Conservation (phyloP, 139 green algal species). For the Spirogloea muscicola region DNA sequence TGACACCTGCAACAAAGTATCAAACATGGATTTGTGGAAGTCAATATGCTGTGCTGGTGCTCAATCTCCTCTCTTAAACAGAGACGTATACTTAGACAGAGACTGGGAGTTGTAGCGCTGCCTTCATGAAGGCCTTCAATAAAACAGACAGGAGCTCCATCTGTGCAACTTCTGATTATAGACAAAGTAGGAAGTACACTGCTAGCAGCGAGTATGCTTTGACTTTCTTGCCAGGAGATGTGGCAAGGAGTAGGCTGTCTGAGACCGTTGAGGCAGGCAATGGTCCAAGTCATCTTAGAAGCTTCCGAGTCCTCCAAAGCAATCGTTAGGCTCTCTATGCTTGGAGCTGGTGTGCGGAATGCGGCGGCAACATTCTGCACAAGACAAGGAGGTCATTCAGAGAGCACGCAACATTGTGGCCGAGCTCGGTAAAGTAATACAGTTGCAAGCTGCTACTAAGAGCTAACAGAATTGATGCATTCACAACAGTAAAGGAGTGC, state of each 20-base stretch:
- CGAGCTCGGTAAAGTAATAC: background rate
- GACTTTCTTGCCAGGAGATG: background rate
- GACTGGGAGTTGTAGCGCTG: no score
- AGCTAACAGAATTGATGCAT: background rate
- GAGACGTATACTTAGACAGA: background rate
- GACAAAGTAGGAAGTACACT: no score
- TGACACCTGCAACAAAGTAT: slow-evolving; percentile 34
- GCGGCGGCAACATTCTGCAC: slow-evolving; percentile 27
- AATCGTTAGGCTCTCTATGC: slow-evolving; percentile 32
- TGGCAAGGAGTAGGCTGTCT: background rate
- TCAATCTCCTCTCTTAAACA: background rate
- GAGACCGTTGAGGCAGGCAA: slow-evolving; percentile 31
- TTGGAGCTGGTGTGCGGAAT: slow-evolving; percentile 36
- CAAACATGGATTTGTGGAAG: background rate
- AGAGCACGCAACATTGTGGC: background rate
- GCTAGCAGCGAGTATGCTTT: slow-evolving; percentile 1
- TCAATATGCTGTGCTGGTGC: background rate
- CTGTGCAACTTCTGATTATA: no score
- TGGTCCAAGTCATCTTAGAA: slow-evolving; percentile 23
- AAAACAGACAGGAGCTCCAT: no score
- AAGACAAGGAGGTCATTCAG: background rate
- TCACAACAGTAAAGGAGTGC: background rate
- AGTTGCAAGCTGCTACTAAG: background rate
- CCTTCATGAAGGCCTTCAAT: background rate
- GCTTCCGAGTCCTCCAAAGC: slow-evolving; percentile 15